Percentiles rank a stretch among this genome's conserved stretches.
Conservation (phyloP, 495 filamentous ascomycete species). For the Aspergillus conjunctus region DNA sequence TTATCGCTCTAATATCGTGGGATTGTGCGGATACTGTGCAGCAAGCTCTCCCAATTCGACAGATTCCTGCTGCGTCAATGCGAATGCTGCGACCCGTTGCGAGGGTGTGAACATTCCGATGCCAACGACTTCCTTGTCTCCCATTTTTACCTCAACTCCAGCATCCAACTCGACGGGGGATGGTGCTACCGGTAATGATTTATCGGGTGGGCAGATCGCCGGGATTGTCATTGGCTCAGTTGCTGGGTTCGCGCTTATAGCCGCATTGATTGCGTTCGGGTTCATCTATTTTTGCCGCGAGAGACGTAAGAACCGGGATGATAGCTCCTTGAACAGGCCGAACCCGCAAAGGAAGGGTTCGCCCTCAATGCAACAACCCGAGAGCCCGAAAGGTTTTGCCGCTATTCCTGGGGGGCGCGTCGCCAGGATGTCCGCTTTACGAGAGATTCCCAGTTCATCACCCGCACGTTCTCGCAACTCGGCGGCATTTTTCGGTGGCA, state of each 20-base stretch:
- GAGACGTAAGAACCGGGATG: slow-evolving; percentile 59
- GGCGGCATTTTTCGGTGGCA: slow-evolving; percentile 40
- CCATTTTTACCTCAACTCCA: slow-evolving; percentile 61
- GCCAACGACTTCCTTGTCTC: slow-evolving; percentile 65
- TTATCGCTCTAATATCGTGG: slow-evolving; percentile 75
- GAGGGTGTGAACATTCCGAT: slow-evolving; percentile 71
- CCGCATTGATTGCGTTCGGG: slow-evolving; percentile 61
- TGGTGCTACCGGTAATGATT: slow-evolving; percentile 41
- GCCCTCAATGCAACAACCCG: slow-evolving; percentile 52
- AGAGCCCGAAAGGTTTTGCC: slow-evolving; percentile 64
- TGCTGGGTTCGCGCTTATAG: slow-evolving; percentile 66
- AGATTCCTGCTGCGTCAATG: slow-evolving; percentile 90
- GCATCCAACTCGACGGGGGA: slow-evolving; percentile 45
- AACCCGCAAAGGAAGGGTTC: slow-evolving; percentile 68
- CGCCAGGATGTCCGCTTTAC: slow-evolving; percentile 92
- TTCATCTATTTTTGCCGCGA: slow-evolving; percentile 62
- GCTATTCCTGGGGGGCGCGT: slow-evolving; percentile 86
- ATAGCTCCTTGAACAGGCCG: slow-evolving; percentile 81
- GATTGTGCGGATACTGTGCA: slow-evolving; percentile 85
- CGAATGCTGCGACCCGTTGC: slow-evolving; percentile 72
- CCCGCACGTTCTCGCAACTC: slow-evolving; percentile 54
- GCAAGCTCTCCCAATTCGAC: slow-evolving; percentile 83
- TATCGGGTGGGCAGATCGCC: slow-evolving; percentile 85
- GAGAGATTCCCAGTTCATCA: slow-evolving; percentile 64
- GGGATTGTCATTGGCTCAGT: slow-evolving; percentile 86